Evolutionary conservation across 257 asterid species (phyloP).

Genomic region (Gentiana straminea): DNA sequence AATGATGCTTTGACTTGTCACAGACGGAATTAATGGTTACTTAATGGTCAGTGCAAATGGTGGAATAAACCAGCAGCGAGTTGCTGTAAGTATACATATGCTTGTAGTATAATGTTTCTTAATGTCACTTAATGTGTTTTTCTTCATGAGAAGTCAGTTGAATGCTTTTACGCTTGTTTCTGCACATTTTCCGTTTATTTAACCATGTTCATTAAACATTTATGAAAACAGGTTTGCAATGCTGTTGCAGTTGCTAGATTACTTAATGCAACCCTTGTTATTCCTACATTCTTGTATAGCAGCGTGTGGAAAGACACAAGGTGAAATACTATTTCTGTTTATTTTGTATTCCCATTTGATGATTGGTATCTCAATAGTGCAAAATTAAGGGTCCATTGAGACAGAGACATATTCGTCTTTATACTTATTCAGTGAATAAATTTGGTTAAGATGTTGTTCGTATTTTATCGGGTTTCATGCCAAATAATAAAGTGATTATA

Average conservation of each 20-base stretch:
- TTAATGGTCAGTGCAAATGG: conserved; percentile 94
- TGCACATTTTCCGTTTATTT: background rate
- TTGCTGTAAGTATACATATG: conserved; percentile 67
- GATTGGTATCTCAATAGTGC: no score
- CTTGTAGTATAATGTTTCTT: conserved; percentile 2
- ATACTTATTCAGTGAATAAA: no score
- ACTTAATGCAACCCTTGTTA: conserved; percentile 93
- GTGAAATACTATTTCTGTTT: conserved; percentile 28
- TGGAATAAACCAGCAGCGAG: conserved; percentile 98
- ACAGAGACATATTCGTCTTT: no score
- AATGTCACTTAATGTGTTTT: no score
- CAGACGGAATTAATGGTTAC: conserved; percentile 76
- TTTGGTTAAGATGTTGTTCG: no score
- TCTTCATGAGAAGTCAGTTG: background rate
- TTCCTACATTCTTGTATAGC: conserved; percentile 89
- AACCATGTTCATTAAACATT: background rate
- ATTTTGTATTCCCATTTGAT: background rate
- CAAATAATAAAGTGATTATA: background rate
- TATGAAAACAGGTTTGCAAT: conserved; percentile 77
- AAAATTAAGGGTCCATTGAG: no score
- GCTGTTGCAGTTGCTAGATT: conserved; percentile 94
- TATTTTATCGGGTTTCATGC: background rate
- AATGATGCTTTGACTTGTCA: conserved; percentile 9
- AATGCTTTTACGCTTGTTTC: background rate
- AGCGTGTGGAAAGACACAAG: conserved; percentile 92